Base-by-base conservation (phyloP, 2,329 filamentous ascomycete species). In the Fusarium neocosmosporiellum region DNA sequence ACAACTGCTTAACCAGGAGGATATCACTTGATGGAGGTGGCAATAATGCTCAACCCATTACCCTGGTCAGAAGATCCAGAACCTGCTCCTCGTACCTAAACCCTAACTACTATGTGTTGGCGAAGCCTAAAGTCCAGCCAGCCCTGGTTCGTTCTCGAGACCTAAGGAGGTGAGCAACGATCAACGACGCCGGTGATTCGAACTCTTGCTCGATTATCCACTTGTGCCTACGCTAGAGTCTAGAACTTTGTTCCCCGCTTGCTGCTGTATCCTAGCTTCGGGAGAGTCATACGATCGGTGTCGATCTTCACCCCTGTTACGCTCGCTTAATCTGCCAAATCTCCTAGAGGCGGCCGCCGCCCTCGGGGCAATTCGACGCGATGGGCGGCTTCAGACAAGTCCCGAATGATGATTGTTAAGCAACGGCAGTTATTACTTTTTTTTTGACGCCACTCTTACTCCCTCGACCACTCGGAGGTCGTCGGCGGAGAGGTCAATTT, bases 401-500 rank as follows among this genome's bases (percentile, higher is more conserved):
- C 10, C 18, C 37, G 5, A 20, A 39, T 39, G 27, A 29, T 29
- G 37, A 13, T 20, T 39, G 37, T 39, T 20, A 20, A 39, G 37
- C 10, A 39, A 39, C 6, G 10, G 5, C 18, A 7, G 5, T 13
- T 39, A 20, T 39, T 20, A 7, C 36, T 39, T 39, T 5, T 39
- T 39, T 3, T 39, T 7, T 7, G 18, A 39, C 18, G 37, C 4
- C 37, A 20, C 9, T 39, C 18, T 20, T 2, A 66, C 55, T 1
- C 53, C 34, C 22, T 69, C 61, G 13, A 71, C 11, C 13, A 50
- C 66, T 13, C 48, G 37, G 41, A 69, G 60, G 5, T 62, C 68
- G 2, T 85, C 84, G 33, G 87, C 84, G 22, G 82, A 81, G 69
- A 93, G 83, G 75, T 92, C 86, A 63, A 90, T 85, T 79, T 92